These are phyloP conservation scores for Penicillium paxilli DNA, from an alignment of 495 filamentous ascomycete genomes.

Conservation along the genomic window DNA sequence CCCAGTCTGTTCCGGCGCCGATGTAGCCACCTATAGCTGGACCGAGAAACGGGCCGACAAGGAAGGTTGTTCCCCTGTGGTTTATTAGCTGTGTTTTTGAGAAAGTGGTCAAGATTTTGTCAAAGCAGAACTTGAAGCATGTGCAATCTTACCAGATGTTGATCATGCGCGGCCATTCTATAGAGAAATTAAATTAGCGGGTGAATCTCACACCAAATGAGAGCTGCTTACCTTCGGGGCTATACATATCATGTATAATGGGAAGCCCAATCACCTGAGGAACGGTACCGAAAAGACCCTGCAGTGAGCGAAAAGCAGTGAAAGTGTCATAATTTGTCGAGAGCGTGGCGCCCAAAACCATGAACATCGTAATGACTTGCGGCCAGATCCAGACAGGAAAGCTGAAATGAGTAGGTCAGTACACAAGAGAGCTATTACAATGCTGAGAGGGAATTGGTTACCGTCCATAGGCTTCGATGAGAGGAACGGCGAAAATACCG, in stretches of 20 bases:
- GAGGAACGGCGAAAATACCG: constrained; percentile 51
- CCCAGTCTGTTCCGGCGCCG: constrained; percentile 37
- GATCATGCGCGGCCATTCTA: constrained; percentile 49
- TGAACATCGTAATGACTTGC: constrained; percentile 46
- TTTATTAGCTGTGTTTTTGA: not conserved
- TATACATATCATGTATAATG: constrained; percentile 50
- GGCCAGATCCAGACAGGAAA: constrained; percentile 54
- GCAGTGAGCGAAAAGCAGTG: constrained; percentile 51
- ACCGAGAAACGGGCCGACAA: constrained; percentile 46
- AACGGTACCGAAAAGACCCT: constrained; percentile 49
- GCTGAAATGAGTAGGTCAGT: constrained; percentile 10
- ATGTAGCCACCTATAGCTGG: constrained; percentile 47
- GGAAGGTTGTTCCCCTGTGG: constrained; percentile 40
- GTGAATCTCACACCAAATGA: not conserved
- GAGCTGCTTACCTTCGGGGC: constrained; percentile 28
- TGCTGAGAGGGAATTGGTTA: too few species aligned
- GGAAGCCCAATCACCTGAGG: constrained; percentile 48
- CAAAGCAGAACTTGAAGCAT: too few species aligned
- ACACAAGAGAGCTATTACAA: not conserved
- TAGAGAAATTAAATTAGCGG: not conserved
- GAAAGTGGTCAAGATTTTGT: not conserved
- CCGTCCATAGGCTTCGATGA: constrained; percentile 51
- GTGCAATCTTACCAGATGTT: constrained; percentile 39
- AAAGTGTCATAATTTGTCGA: constrained; percentile 46
- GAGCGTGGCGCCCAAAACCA: constrained; percentile 47